Base-by-base conservation (phyloP, 2,329 filamentous ascomycete species). In the Alternaria sp. region DNA sequence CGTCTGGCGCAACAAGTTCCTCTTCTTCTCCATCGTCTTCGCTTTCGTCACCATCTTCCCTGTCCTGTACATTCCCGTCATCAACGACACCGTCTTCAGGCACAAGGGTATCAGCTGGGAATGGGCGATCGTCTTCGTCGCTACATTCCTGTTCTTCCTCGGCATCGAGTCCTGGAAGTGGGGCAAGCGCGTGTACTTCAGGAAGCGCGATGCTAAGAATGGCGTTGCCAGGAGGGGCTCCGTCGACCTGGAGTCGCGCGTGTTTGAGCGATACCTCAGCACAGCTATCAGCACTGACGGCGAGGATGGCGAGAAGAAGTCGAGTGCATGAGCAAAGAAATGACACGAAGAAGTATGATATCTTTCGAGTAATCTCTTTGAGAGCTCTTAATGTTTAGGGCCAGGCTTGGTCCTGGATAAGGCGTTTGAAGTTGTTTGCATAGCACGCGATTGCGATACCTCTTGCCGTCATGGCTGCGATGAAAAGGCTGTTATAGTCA, bases 1-100 rank as follows among this genome's bases (percentile, higher is more conserved):
- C 70, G 84, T 92, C 58, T 91, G 89, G 89, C 83, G 87, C 67
- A 93, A 93, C 83, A 84, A 88, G 78, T 92, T 93, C 81, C 73
- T 84, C 23, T 84, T 84, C 76, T 82, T 76, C 66, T 75, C 80
- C n/a, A 78, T 84, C 60, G 73, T 83, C 53, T 70, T 71, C 23
- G 71, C 69, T 18, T 75, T 75, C 44, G 54, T 74, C 58, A 75
- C 71, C 21, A 73, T 78, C 37, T 78, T 79, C 58, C 75, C 74
- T 0, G 69, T 78, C 28, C 65, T 78, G 11, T 92, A 92, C 71
- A 91, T 92, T 54, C 90, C 90, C 0, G 87, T 87, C 15, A 84
- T 92, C 72, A 91, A 91, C 76, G 83, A 84, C 26, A 80, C 81
- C 3, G 89, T 92, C 0, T 91, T 92, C 77, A 86, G 89, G 72